Evolutionary conservation across 305 asterid genomes (phyloP), one percentile per base, ranked within the genome.

Genomic region (Fraxinus xanthoxyloides): DNA sequence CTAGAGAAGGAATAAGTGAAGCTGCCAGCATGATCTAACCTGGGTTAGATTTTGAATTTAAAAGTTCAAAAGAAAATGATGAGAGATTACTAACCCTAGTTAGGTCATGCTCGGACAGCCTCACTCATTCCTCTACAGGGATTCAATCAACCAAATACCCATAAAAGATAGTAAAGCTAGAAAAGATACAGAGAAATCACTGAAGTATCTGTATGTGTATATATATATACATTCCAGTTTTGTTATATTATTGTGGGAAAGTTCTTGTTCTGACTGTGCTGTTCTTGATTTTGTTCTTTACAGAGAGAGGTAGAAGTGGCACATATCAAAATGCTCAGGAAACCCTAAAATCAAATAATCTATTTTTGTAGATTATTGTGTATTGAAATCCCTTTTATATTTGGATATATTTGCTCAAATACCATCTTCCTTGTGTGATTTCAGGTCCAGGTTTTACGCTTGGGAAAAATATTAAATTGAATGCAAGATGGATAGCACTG

Each of bases 1-100:
- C 89, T 80, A 61, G 54, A 69, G 83, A 84, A 80, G 97, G 98
- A 94, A 94, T 83, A 90, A 92, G 98, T 94, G 97, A 94, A 92
- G 98, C 98, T 94, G 98, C 98, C 98, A 94, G 98, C 98, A 93
- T 94, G 98, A 94, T 94, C 98, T 94, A 92, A 84, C 86, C 82
- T 76, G 89, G 90, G 88, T 73, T 87, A 43, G 77, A 77, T 81
- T 73, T 77, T 17, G 34, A 21, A 28, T 19, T 17, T 75, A 21
- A 19, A 1, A 54, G 23, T 59, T 35, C 40, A 13, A 24, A 9
- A 23, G 65, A 9, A 3, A 36, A 15, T 3, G 24, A 46, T 61
- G 10, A 15, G 15, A 30, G 21, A 63, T 38, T 31, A 80, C 26
- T 83, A 73, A 85, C 85, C 83, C 87, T 80, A 76, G 92, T 84